Conservation (phyloP, 2,329 filamentous ascomycete genomes). For the Pseudogymnoascus sp. region DNA sequence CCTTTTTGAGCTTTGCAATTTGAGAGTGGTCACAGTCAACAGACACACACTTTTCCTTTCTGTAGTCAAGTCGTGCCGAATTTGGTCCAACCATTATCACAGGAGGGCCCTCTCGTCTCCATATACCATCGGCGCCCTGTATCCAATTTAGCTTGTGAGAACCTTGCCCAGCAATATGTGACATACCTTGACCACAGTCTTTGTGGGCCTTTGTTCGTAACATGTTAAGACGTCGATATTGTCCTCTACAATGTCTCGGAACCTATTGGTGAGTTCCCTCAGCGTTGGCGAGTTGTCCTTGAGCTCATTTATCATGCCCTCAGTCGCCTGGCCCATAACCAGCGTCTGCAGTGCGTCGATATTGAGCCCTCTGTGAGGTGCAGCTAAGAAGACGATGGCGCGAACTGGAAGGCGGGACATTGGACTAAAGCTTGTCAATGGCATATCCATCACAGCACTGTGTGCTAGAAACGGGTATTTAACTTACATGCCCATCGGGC, state of each 20-base stretch:
- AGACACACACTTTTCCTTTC: conserved; percentile 14
- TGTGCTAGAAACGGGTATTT: not conserved
- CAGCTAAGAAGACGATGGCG: conserved; percentile 22
- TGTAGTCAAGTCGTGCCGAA: conserved; percentile 14
- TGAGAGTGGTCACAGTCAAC: conserved; percentile 16
- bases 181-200: conserved; percentile 16
- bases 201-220: conserved; percentile 19
- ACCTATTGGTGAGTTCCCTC: conserved; percentile 16
- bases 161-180: not conserved
- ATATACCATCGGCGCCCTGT: conserved; percentile 13
- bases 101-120: conserved; percentile 16
- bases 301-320: conserved; percentile 20
- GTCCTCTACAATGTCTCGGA: conserved; percentile 14
- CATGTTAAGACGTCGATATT: conserved; percentile 19
- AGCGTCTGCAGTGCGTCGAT: conserved; percentile 19
- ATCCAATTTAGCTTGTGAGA: not conserved
- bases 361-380: conserved; percentile 23
- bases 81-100: conserved; percentile 15
- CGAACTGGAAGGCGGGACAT: conserved; percentile 12
- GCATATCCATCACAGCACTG: not conserved
- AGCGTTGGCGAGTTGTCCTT: conserved; percentile 17
- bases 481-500: not conserved
- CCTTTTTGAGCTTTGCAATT: conserved; percentile 17
- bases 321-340: conserved; percentile 17
- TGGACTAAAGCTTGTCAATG: not conserved